Conservation (phyloP, 2,329 filamentous ascomycete species). For the Periconia macrospinosa region DNA sequence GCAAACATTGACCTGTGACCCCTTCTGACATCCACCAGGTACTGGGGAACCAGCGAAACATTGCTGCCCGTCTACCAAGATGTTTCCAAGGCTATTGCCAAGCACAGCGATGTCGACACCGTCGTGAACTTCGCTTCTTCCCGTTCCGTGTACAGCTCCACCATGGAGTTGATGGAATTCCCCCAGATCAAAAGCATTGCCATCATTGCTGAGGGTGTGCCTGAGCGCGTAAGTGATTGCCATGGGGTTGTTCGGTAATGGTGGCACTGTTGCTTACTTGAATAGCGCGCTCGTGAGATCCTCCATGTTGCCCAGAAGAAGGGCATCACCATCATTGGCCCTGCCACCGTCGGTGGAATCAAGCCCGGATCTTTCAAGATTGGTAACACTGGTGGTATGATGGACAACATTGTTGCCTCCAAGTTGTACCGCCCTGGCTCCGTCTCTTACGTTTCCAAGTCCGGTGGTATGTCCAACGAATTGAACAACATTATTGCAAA, state of each 20-base stretch:
- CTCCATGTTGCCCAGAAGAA: conserved; percentile 96
- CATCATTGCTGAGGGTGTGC: conserved; percentile 99
- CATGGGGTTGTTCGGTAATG: neutral
- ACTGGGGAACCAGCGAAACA: conserved; percentile 99
- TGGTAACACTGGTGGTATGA: conserved; percentile 99
- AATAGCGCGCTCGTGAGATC: conserved; percentile 92
- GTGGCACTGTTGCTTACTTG: conserved; percentile 14
- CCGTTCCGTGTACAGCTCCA: conserved; percentile 96
- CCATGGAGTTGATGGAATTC: conserved; percentile 96
- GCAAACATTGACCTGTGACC: neutral
- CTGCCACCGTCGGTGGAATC: conserved; percentile 97
- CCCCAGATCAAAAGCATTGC: conserved; percentile 98
- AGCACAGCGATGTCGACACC: conserved; percentile 96
- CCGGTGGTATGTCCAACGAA: conserved; percentile 99
- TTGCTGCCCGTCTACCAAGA: conserved; percentile 97
- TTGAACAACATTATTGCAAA: conserved; percentile 99
- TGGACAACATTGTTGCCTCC: conserved; percentile 99
- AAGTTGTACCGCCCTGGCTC: conserved; percentile 99
- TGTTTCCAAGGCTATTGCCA: conserved; percentile 86
- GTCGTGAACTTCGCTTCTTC: conserved; percentile 99
- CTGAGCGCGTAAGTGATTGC: conserved; percentile 76
- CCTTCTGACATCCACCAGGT: conserved; percentile 49
- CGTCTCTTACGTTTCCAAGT: conserved; percentile 99
- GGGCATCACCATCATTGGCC: conserved; percentile 98
- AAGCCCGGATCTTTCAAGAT: conserved; percentile 99